phyloP scores from a whole-genome alignment of 2,329 filamentous ascomycete species.

The Fusarium sp. region DNA sequence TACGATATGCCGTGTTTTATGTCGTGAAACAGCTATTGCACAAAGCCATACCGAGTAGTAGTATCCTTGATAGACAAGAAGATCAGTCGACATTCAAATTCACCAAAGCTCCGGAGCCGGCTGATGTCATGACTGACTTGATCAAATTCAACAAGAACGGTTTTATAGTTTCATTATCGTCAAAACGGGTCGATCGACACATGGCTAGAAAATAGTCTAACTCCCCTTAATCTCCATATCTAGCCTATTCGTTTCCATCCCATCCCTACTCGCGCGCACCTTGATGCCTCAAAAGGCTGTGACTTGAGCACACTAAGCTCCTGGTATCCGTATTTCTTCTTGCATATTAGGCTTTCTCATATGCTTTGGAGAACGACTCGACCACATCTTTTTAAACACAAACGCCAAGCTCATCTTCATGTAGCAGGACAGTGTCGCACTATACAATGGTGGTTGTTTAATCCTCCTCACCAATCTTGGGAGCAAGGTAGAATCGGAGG shows the following conservation, averaged over 20 bases:
- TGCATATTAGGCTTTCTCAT: constrained; percentile 22
- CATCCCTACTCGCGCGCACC: constrained; percentile 4
- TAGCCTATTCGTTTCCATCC: constrained; percentile 27
- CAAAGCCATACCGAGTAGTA: neutral
- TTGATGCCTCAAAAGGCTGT: constrained; percentile 12
- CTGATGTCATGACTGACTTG: neutral
- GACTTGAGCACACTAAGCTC: constrained; percentile 17
- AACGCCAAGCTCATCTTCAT: constrained; percentile 36
- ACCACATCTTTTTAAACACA: constrained; percentile 30
- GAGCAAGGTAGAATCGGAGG: constrained; percentile 96
- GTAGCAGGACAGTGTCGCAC: constrained; percentile 32
- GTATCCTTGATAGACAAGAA: neutral
- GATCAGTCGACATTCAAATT: neutral
- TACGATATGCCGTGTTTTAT: neutral
- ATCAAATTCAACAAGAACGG: constrained; percentile 5
- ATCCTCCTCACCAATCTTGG: constrained; percentile 68
- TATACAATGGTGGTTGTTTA: constrained; percentile 41
- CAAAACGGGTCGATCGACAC: constrained; percentile 19
- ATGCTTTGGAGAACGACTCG: constrained; percentile 26
- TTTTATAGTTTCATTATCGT: constrained; percentile 41
- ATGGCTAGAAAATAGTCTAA: constrained; percentile 2
- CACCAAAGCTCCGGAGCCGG: neutral
- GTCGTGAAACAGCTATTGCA: neutral
- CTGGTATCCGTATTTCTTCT: constrained; percentile 36
- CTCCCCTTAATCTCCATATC: constrained; percentile 12